Conservation (phyloP, 2,329 filamentous ascomycete species). For the Colletotrichum theobromicola region DNA sequence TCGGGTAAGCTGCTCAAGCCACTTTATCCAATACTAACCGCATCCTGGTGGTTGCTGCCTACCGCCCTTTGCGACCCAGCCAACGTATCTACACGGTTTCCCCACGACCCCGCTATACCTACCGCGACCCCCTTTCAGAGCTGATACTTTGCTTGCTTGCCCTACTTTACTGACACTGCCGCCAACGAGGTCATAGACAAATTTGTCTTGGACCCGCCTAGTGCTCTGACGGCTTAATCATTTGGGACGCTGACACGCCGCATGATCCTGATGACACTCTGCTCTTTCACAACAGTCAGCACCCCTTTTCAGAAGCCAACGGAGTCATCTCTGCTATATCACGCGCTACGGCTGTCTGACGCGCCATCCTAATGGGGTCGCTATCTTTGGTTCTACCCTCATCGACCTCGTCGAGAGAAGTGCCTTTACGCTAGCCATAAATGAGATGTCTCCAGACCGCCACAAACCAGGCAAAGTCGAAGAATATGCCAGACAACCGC, state of each 20-base stretch:
- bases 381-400: background rate
- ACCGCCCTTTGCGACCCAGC: background rate
- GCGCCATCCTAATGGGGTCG: background rate
- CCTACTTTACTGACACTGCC: background rate
- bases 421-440: background rate
- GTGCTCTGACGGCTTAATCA: background rate
- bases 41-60: background rate
- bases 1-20: background rate
- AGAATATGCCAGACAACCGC: background rate
- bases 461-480: background rate
- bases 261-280: background rate
- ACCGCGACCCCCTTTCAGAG: background rate
- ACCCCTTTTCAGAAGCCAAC: background rate
- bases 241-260: background rate
- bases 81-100: background rate
- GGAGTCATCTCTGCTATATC: background rate
- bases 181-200: background rate
- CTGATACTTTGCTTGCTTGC: background rate
- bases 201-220: background rate
- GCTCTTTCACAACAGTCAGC: background rate
- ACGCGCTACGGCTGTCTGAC: background rate
- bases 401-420: background rate
- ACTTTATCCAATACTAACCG: background rate
- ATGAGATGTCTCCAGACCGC: background rate
- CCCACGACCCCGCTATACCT: background rate